phyloP scores from a whole-genome alignment of 75 land plant species.

The Cunninghamia lanceolata region DNA sequence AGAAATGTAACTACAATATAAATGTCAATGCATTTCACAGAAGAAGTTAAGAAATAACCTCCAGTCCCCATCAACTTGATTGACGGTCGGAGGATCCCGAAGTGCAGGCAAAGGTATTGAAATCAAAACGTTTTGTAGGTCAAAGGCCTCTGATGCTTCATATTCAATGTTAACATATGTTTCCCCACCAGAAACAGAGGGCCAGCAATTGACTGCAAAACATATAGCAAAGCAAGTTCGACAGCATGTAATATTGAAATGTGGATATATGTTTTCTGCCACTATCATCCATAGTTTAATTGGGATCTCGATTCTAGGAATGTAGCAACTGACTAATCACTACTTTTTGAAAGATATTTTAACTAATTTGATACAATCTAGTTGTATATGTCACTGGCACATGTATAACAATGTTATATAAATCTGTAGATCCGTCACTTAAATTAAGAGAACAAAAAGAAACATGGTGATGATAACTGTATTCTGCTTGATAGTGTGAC shows the following conservation, averaged over 20 bases:
- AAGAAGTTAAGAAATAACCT: conserved; percentile 45
- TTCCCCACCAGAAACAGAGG: conserved; percentile 93
- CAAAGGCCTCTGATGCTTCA: conserved; percentile 88
- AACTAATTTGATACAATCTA: neutral
- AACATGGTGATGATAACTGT: conserved; percentile 1
- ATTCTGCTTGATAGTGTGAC: neutral
- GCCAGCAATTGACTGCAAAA: conserved; percentile 98
- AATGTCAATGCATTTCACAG: neutral
- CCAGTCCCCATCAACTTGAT: conserved; percentile 98
- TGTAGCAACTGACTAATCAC: neutral
- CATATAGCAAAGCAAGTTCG: neutral
- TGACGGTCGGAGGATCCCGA: conserved; percentile 81
- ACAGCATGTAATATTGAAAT: neutral
- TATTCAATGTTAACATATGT: conserved; percentile 96
- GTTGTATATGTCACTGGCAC: neutral
- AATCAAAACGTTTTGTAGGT: conserved; percentile 86
- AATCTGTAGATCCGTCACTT: neutral
- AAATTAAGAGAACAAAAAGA: neutral
- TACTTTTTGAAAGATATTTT: neutral
- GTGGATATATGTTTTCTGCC: neutral
- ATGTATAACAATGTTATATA: neutral
- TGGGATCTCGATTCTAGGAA: neutral
- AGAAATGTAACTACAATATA: neutral
- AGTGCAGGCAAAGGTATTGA: conserved; percentile 95
- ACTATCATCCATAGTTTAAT: neutral